Evolutionary conservation across 2,329 filamentous ascomycete genomes (phyloP).

Genomic region (Ilyonectria destructans): DNA sequence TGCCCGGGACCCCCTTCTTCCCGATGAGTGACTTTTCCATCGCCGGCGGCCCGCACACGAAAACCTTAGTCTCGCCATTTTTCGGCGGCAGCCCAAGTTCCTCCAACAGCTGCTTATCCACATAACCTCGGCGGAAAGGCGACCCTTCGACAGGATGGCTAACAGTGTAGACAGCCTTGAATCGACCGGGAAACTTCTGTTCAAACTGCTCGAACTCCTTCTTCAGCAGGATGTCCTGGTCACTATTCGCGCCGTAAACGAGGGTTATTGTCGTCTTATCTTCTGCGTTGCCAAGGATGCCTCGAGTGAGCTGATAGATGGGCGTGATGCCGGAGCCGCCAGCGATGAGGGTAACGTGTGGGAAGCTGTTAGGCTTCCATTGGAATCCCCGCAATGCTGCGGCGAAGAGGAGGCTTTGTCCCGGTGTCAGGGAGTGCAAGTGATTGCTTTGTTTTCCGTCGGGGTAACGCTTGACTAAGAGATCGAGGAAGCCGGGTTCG

Average conservation of each 20-base stretch:
- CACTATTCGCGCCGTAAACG: constrained; percentile 77
- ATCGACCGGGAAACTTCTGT: constrained; percentile 67
- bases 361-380: constrained; percentile 68
- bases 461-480: constrained; percentile 80
- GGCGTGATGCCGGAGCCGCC: constrained; percentile 83
- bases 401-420: constrained; percentile 73
- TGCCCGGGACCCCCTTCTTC: constrained; percentile 60
- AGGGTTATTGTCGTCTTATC: constrained; percentile 77
- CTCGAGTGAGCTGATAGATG: constrained; percentile 75
- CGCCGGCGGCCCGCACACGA: constrained; percentile 78
- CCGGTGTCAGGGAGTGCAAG: constrained; percentile 76
- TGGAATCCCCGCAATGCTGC: constrained; percentile 68
- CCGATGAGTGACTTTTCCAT: constrained; percentile 75
- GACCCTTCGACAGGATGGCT: constrained; percentile 62
- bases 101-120: constrained; percentile 71
- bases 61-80: constrained; percentile 68
- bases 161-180: constrained; percentile 73
- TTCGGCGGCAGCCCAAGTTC: constrained; percentile 60
- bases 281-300: constrained; percentile 72
- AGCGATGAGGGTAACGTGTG: constrained; percentile 75
- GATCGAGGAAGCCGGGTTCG: constrained; percentile 72
- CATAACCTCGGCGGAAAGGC: constrained; percentile 67
- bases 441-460: constrained; percentile 76
- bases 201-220: constrained; percentile 71
- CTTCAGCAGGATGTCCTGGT: constrained; percentile 71